These are phyloP conservation scores for Clonostachys rosea DNA, from an alignment of 2,329 filamentous ascomycete genomes.

Conservation along the genomic window DNA sequence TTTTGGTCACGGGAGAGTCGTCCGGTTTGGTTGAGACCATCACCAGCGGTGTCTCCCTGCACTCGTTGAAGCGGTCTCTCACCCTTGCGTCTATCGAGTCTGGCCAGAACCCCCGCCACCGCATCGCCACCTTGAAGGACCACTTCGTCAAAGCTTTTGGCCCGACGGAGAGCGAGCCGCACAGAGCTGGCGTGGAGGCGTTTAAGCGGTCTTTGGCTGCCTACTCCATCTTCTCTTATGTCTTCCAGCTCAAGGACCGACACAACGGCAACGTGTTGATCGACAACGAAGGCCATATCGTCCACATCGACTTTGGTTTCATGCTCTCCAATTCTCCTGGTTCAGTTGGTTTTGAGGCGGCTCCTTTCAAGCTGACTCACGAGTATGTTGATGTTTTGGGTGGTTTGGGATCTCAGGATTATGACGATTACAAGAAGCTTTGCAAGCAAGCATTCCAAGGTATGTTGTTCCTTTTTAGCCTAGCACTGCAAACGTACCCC, in stretches of 20 bases:
- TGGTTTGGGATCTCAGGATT: conserved; percentile 65
- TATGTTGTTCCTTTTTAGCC: conserved; percentile 23
- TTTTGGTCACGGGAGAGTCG: conserved; percentile 79
- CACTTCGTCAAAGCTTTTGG: conserved; percentile 81
- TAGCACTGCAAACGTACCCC: neutral
- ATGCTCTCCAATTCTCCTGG: conserved; percentile 86
- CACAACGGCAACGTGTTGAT: conserved; percentile 86
- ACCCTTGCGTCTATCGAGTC: conserved; percentile 71
- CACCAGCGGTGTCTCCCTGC: conserved; percentile 81
- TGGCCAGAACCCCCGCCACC: conserved; percentile 66
- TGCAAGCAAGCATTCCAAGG: conserved; percentile 84
- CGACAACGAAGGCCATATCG: conserved; percentile 80
- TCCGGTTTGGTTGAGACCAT: conserved; percentile 85
- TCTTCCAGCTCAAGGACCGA: conserved; percentile 79
- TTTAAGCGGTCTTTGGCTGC: conserved; percentile 80
- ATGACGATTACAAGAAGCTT: conserved; percentile 69
- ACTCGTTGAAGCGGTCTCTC: conserved; percentile 77
- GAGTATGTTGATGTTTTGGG: conserved; percentile 84
- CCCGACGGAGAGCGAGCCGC: conserved; percentile 61
- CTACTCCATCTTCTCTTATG: conserved; percentile 80
- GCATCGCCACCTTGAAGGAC: conserved; percentile 76
- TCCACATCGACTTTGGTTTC: conserved; percentile 87
- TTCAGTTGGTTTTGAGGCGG: conserved; percentile 79
- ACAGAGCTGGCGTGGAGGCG: conserved; percentile 68
- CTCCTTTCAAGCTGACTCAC: conserved; percentile 80